These are phyloP conservation scores for Neoboletus brunneissimus DNA, from an alignment of 768 basidiomycete species.

Conservation along the genomic window DNA sequence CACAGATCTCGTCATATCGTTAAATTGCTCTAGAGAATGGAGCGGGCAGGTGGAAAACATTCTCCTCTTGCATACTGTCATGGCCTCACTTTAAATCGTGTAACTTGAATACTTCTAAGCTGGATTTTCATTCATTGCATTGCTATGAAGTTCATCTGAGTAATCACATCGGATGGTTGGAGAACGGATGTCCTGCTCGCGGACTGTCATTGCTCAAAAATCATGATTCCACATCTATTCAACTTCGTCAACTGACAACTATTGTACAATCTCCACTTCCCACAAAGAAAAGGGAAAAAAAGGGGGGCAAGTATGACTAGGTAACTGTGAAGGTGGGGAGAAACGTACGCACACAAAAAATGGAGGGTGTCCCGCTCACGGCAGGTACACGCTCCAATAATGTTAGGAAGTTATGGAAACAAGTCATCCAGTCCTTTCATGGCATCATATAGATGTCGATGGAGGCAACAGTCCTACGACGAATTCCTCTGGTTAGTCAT, in stretches of 20 bases:
- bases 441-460: conserved; percentile 12
- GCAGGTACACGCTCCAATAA: conserved; percentile 21
- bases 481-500: conserved; percentile 24
- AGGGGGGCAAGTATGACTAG: neutral
- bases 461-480: conserved; percentile 21
- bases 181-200: neutral
- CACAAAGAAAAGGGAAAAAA: neutral
- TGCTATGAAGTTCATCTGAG: no score
- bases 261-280: neutral
- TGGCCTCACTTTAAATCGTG: no score
- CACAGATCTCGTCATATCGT: conserved; percentile 2
- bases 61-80: conserved; percentile 1
- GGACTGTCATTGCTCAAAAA: neutral
- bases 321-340: neutral
- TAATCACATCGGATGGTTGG: no score
- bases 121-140: no score
- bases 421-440: conserved; percentile 18
- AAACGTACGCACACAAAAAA: conserved; percentile 23
- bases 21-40: neutral
- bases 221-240: neutral
- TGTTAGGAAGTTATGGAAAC: conserved; percentile 22
- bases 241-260: neutral
- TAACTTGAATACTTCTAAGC: no score
- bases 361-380: neutral
- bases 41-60: neutral